Evolutionary conservation across 148 eudicot genomes (phyloP).

Genomic region (Camellia lanceoleosa): DNA sequence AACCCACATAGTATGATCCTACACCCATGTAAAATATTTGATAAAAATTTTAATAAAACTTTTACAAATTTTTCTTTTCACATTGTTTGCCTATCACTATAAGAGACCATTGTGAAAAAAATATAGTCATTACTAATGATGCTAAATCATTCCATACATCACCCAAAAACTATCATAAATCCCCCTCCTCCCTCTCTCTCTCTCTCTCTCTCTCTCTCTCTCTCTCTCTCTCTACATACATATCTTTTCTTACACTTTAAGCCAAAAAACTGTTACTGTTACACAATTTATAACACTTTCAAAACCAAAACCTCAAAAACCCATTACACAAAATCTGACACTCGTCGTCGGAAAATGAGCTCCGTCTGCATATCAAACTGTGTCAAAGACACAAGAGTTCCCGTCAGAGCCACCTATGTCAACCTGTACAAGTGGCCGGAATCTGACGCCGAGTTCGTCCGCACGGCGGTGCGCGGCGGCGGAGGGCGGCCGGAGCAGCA

Average conservation of each 20-base stretch:
- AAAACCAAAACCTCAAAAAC: not conserved
- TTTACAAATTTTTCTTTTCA: no score
- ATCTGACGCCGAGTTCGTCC: constrained; percentile 40
- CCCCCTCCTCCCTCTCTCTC: not conserved
- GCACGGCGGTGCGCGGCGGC: constrained; percentile 13
- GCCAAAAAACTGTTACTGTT: not conserved
- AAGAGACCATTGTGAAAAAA: not conserved
- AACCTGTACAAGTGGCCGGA: constrained; percentile 55
- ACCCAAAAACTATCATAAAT: not conserved
- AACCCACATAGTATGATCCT: no score
- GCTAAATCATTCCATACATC: not conserved
- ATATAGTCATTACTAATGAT: not conserved
- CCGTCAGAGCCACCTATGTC: constrained; percentile 32
- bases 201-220: no score
- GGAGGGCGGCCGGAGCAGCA: not conserved
- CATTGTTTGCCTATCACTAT: not conserved
- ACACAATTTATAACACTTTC: not conserved
- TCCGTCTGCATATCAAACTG: constrained; percentile 58
- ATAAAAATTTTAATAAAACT: no score
- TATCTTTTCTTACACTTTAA: constrained; percentile 7
- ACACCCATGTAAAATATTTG: no score
- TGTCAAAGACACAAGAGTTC: constrained; percentile 29
- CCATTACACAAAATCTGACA: not conserved
- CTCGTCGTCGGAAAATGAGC: constrained; percentile 29
- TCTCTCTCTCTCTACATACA: not conserved